A percentile compares a stretch with the other conserved stretches of the same genome.
phyloP scores from a whole-genome alignment of 2,329 filamentous ascomycete genomes.

The Trichoderma polysporum region DNA sequence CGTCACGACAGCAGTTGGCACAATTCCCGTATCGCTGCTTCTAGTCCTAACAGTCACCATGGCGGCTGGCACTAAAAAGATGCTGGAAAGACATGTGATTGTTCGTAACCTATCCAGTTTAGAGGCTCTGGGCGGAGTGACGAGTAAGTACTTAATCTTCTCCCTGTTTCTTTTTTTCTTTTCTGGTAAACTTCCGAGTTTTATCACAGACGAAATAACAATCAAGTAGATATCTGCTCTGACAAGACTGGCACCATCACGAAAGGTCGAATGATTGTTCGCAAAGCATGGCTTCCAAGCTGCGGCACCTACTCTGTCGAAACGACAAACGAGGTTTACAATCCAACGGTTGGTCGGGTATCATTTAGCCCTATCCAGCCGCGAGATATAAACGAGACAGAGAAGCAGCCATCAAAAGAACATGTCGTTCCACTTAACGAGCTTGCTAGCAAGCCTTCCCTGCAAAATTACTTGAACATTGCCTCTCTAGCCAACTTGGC shows the following conservation, averaged over 20 bases:
- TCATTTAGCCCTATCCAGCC: conserved; percentile 24
- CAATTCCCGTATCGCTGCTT: conserved; percentile 47
- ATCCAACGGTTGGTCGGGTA: conserved; percentile 30
- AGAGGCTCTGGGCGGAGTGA: conserved; percentile 51
- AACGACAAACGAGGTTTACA: conserved; percentile 32
- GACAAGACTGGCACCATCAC: conserved; percentile 38
- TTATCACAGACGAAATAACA: not conserved
- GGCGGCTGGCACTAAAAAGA: conserved; percentile 48
- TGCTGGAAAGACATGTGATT: conserved; percentile 49
- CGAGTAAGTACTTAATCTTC: conserved; percentile 38
- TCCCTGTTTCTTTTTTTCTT: not conserved
- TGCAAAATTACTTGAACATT: conserved; percentile 55
- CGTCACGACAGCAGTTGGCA: conserved; percentile 43
- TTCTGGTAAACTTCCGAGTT: too few relatives aligned
- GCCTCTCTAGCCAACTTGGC: conserved; percentile 62
- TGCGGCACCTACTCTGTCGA: conserved; percentile 37
- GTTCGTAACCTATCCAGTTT: conserved; percentile 47
- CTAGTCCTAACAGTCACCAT: conserved; percentile 56
- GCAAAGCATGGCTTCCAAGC: conserved; percentile 33
- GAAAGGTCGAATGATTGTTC: conserved; percentile 33
- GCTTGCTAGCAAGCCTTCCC: conserved; percentile 33
- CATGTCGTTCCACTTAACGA: conserved; percentile 40
- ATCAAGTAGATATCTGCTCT: conserved; percentile 31
- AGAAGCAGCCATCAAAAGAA: conserved; percentile 15
- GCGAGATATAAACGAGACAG: conserved; percentile 17